Evolutionary conservation across 345 rosid species (phyloP).

Genomic region (Boechera retrofracta): DNA sequence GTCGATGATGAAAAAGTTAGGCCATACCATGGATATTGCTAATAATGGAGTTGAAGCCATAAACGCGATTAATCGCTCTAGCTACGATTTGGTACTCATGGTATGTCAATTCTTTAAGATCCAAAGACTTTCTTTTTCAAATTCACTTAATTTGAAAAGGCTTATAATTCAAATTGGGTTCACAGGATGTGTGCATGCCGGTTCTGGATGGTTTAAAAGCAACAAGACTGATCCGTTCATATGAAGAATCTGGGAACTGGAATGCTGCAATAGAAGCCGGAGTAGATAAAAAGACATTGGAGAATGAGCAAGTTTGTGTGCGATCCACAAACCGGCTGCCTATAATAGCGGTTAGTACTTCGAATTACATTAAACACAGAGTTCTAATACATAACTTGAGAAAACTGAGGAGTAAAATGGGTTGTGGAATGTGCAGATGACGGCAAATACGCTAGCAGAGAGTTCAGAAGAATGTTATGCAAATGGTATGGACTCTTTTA

Average conservation of each 20-base stretch:
- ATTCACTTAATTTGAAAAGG: background rate
- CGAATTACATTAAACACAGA: background rate
- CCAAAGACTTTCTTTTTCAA: background rate
- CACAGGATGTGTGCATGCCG: constrained; percentile 97
- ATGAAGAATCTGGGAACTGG: constrained; percentile 86
- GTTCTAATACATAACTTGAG: constrained; percentile 8
- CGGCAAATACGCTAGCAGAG: constrained; percentile 90
- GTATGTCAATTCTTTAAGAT: constrained; percentile 58
- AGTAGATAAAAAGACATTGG: constrained; percentile 48
- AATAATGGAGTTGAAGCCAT: constrained; percentile 90
- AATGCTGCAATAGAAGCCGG: constrained; percentile 77
- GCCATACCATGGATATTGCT: constrained; percentile 75
- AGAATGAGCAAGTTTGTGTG: constrained; percentile 9
- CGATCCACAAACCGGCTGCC: constrained; percentile 56
- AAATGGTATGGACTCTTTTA: constrained; percentile 86
- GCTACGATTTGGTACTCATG: constrained; percentile 82
- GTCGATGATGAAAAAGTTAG: constrained; percentile 90
- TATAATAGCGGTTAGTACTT: constrained; percentile 76
- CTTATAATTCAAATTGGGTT: constrained; percentile 6
- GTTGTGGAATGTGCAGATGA: constrained; percentile 66
- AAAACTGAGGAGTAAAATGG: constrained; percentile 18
- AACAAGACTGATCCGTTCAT: constrained; percentile 85
- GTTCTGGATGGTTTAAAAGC: constrained; percentile 94
- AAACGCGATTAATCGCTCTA: constrained; percentile 54
- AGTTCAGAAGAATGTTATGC: constrained; percentile 90